Evolutionary conservation across 139 green algal species (phyloP), one percentile per base, ranked within the genome.

Genomic region (Limnomonas spitsbergensis): DNA sequence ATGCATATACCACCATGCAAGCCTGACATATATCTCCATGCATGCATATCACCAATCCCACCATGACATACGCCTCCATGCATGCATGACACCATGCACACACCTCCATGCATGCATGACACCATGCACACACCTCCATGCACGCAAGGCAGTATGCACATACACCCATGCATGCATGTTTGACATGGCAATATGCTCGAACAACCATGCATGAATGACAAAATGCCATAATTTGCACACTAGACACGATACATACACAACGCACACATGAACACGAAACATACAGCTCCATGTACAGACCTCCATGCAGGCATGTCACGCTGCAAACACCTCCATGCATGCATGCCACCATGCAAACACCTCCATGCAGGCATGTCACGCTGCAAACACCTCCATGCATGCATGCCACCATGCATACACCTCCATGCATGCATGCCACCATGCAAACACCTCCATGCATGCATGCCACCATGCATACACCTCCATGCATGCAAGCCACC

Each of bases 381-480:
- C 14, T 38, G n/a, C 75, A 56, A 29, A 35, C 75, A 73, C 56
- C 47, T 26, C 73, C 32, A 40, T 20, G 35, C 34, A 26, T 47
- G 40, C 68, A 61, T 61, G 14, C 14, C 47, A 61, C 20, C 47
- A 61, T 20, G n/a, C n/a, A n/a, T n/a, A n/a, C n/a, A n/a, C n/a
- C n/a, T n/a, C n/a, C n/a, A n/a, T n/a, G n/a, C n/a, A n/a, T n/a
- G n/a, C n/a, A n/a, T n/a, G n/a, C n/a, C n/a, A n/a, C n/a, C n/a
- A n/a, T n/a, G n/a, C n/a, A n/a, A n/a, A n/a, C n/a, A n/a, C 47
- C 14, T 61, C 47, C 47, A 14, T 61, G 47, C 47, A 61, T 61
- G 14, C 14, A n/a, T n/a, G n/a, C n/a, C 47, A 61, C 20, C 47
- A 61, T 38, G n/a, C 75, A 56, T 27, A 35, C 75, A 73, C 56